Evolutionary conservation across 306 rosid genomes (phyloP).

Genomic region (Begonia fuchsioides): DNA sequence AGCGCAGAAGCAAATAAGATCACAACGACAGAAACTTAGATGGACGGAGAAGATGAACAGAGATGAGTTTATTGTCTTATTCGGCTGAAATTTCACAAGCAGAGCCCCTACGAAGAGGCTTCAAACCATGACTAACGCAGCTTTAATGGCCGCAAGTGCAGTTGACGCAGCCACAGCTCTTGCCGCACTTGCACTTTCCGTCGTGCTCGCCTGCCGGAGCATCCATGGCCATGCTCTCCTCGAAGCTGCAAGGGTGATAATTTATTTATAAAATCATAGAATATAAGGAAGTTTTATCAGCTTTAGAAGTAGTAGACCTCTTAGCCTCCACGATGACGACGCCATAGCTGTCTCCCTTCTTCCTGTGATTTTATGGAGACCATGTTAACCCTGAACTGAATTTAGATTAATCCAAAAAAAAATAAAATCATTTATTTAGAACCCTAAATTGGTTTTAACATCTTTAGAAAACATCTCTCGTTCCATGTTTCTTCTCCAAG

Average conservation of each 20-base stretch:
- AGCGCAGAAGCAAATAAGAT: no score
- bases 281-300: constrained; percentile 1
- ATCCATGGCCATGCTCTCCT: constrained; percentile 31
- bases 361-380: constrained; percentile 32
- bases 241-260: constrained; percentile 29
- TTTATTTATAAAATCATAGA: neutral
- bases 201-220: constrained; percentile 42
- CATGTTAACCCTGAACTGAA: neutral
- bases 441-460: no score
- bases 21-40: no score
- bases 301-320: constrained; percentile 25
- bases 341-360: constrained; percentile 54
- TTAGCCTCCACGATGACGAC: constrained; percentile 42
- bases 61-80: no score
- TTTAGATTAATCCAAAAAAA: neutral
- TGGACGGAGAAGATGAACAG: no score
- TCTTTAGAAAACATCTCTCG: no score
- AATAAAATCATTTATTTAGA: no score
- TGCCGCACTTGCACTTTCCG: constrained; percentile 70
- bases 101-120: no score
- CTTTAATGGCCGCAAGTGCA: constrained; percentile 48
- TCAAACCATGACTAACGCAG: neutral
- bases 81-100: no score
- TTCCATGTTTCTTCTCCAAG: neutral
- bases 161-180: constrained; percentile 37